Evolutionary conservation across 1,139 yeast genomes (phyloP), one percentile per base, ranked within the genome.

Genomic region (Chernovozyma sophiae-reginae): DNA sequence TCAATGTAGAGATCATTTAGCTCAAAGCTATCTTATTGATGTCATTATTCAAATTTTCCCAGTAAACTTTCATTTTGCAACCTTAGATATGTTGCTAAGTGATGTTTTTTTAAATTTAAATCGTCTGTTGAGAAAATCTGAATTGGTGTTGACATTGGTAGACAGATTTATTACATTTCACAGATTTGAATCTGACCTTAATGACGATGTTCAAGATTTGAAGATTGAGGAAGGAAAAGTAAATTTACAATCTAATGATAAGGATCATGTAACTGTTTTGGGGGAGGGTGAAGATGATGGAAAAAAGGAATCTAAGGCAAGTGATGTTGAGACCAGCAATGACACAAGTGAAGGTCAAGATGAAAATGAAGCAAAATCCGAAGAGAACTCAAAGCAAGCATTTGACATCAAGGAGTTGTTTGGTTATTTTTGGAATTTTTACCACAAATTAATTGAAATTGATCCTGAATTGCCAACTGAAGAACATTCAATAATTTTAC

Each of bases 41-140:
- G 96, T 90, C 11, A 72, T 80, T 40, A 84, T 90, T 39, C 97
- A 90, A 56, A 94, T 90, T 2, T 92, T 94, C 62, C 97, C 98
- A 0, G 97, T 87, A 49, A 86, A 85, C 45, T 90, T 84, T 60
- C 98, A 92, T 53, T 66, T 89, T 43, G 73, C 74, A 20, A 86
- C 97, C 0, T 66, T 92, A 47, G 79, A 79, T 37, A 65, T 68
- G 28, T 76, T 87, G 45, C 69, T 92, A 47, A 75, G 74, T 33
- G 75, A 86, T 2, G 79, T 89, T 1, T 71, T 83, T 41, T 67
- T 77, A 35, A 59, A 62, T 38, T 68, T 92, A 44, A 81, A 81
- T 52, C 92, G 94, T 1, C 69, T 74, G 38, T 81, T 87, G 17
- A 74, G 80, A 37, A 72, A 84, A 42, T 77, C 81, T 38, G 81